phyloP scores from a whole-genome alignment of 371 early-diverging fungal genomes.

The Syncephalastrum sp. region DNA sequence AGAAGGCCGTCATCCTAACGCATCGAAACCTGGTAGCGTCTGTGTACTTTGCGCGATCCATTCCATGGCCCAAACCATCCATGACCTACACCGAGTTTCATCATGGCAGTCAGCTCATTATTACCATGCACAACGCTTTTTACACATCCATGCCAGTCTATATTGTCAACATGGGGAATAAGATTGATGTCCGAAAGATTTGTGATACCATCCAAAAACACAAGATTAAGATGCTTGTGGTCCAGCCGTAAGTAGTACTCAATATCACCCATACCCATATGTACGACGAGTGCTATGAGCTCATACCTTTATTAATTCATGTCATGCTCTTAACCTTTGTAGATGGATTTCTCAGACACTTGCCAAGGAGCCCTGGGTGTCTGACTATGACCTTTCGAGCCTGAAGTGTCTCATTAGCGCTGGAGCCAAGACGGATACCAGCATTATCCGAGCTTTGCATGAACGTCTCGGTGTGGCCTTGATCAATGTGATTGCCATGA shows the following conservation, averaged over 20 bases:
- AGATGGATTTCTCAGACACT: conserved; percentile 27
- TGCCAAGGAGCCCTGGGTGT: conserved; percentile 60
- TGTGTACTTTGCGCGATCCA: no score
- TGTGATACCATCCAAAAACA: not conserved
- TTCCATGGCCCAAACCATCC: no score
- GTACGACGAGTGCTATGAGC: no score
- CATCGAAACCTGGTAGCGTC: no score
- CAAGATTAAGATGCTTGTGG: not conserved
- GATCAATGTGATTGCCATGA: conserved; percentile 42
- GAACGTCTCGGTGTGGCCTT: conserved; percentile 37
- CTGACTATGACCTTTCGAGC: conserved; percentile 55
- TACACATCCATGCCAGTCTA: not conserved
- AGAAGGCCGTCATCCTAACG: no score
- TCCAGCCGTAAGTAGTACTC: not conserved
- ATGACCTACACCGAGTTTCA: not conserved
- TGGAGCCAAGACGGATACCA: conserved; percentile 75
- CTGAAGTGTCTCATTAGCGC: conserved; percentile 54
- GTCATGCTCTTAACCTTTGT: no score
- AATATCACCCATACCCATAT: no score
- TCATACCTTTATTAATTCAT: no score
- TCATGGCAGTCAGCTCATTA: not conserved
- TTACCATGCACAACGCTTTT: not conserved
- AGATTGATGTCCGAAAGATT: conserved; percentile 1
- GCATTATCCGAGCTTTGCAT: conserved; percentile 48
- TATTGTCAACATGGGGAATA: not conserved